These are phyloP conservation scores for Porpolomopsis calyptriformis DNA, from an alignment of 768 basidiomycete genomes.

Conservation along the genomic window DNA sequence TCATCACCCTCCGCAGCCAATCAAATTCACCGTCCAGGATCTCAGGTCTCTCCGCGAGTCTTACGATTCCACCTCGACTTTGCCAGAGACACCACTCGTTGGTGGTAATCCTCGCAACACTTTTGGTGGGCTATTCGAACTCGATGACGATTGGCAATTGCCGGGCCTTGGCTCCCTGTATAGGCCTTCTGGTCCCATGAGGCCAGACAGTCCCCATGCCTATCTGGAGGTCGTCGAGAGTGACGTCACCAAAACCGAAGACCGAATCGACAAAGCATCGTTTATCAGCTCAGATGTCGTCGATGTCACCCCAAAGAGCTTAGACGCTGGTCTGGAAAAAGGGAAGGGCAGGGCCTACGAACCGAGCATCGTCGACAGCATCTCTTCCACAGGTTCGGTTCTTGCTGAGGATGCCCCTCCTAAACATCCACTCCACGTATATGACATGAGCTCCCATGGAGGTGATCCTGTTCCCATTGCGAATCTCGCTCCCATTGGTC, in stretches of 20 bases:
- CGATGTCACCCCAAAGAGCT: constrained; percentile 6
- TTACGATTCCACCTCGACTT: constrained; percentile 11
- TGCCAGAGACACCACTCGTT: constrained; percentile 21
- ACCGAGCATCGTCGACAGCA: constrained; percentile 17
- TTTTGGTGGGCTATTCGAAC: constrained; percentile 40
- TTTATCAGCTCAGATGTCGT: constrained; percentile 11
- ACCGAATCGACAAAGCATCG: constrained; percentile 18
- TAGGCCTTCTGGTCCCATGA: constrained; percentile 16
- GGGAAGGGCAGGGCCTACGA: constrained; percentile 39
- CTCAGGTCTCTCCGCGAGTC: constrained; percentile 30
- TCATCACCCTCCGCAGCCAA: constrained; percentile 20
- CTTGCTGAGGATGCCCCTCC: constrained; percentile 34
- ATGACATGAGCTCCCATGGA: constrained; percentile 23
- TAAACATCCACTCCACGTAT: constrained; percentile 57
- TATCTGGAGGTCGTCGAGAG: constrained; percentile 49
- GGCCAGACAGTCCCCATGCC: constrained; percentile 41
- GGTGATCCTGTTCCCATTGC: constrained; percentile 3
- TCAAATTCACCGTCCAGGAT: constrained; percentile 60
- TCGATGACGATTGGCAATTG: constrained; percentile 51
- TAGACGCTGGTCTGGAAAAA: constrained; percentile 23
- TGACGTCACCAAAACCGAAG: constrained; percentile 23
- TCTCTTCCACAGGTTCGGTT: constrained; percentile 30
- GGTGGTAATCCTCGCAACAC: constrained; percentile 40
- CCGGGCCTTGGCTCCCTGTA: constrained; percentile 37
- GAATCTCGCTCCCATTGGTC: constrained; percentile 1